Evolutionary conservation across 495 filamentous ascomycete genomes (phyloP), one percentile per base, ranked within the genome.

Genomic region (Talaromyces nanjingensis): DNA sequence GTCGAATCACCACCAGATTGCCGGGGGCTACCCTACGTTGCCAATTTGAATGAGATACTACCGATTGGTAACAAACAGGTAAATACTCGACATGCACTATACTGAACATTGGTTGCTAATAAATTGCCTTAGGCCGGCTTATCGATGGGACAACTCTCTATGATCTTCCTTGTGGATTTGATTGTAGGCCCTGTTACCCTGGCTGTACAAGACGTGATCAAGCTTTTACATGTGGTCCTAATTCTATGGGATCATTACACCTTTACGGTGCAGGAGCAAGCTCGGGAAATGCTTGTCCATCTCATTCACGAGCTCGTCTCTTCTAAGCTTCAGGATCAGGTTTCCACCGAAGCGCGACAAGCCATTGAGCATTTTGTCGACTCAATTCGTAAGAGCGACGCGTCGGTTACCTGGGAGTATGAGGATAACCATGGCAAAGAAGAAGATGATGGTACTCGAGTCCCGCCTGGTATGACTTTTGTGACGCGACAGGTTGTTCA

Each of bases 161-260:
- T 98, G 31, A 96, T 98, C 37, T 85, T 98, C 63, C 83, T 98
- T 12, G 94, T 98, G 18, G 94, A 98, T 77, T 83, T 98, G 22
- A 92, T 98, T 85, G 92, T 98, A 33, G 90, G 92, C 20, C 92
- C 94, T 0, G 88, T 94, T 57, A 87, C 91, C 37, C 81, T 97
- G 20, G 78, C 84, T 24, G 72, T 84, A 11, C 89, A 94, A 16
- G 89, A 91, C 65, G 82, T 97, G 6, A 89, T 93, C 37, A 83
- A 94, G 22, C 76, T 98, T 57, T 76, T 98, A 11, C 94, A 98
- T 76, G 91, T 96, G 16, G 87, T 97, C 16, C 88, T 94, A 37
- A 91, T 97, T 2, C 83, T 97, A 12, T 98, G 94, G 94, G 94
- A 98, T 71, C 91, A 97, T 63, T 96, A 98, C 68, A 96, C 88